Conservation (phyloP, 1,284 basidiomycete species). For the Pterulicium gracile region DNA sequence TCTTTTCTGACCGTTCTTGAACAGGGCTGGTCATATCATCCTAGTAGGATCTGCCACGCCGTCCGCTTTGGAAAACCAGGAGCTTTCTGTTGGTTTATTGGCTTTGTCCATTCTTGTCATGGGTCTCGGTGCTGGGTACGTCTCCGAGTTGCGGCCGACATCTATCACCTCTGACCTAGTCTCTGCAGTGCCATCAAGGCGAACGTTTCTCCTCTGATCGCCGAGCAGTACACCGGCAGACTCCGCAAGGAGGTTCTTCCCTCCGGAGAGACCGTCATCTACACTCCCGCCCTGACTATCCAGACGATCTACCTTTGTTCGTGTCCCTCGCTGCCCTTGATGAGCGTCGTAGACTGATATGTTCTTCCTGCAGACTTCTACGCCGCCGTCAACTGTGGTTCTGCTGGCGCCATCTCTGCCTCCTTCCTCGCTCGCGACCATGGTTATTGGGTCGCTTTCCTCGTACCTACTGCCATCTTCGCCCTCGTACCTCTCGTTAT, state of each 20-base stretch:
- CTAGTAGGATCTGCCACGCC: conserved; percentile 31
- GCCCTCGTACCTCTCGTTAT: conserved; percentile 37
- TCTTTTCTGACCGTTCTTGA: not conserved
- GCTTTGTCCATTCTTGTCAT: conserved; percentile 33
- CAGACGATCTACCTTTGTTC: conserved; percentile 34
- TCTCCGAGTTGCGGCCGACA: no score
- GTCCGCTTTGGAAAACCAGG: conserved; percentile 19
- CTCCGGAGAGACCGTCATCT: conserved; percentile 49
- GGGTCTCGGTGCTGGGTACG: conserved; percentile 22
- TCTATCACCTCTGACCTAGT: no score
- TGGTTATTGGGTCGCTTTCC: conserved; percentile 35
- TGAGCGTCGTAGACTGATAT: no score
- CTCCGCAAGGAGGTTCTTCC: conserved; percentile 32
- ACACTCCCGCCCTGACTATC: conserved; percentile 48
- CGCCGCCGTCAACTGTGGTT: conserved; percentile 44
- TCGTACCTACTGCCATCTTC: conserved; percentile 35
- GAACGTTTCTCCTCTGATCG: conserved; percentile 50
- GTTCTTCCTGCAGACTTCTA: conserved; percentile 32
- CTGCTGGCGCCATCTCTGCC: conserved; percentile 37
- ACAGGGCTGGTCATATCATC: conserved; percentile 30
- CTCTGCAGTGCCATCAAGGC: conserved; percentile 43
- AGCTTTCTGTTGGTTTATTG: conserved; percentile 26
- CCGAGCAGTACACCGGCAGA: conserved; percentile 43
- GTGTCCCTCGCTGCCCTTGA: no score
- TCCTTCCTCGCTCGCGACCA: conserved; percentile 36